Percentiles rank a stretch among this genome's conserved stretches.
phyloP scores from a whole-genome alignment of 257 asterid species.

The Ophiorrhiza pumila region DNA sequence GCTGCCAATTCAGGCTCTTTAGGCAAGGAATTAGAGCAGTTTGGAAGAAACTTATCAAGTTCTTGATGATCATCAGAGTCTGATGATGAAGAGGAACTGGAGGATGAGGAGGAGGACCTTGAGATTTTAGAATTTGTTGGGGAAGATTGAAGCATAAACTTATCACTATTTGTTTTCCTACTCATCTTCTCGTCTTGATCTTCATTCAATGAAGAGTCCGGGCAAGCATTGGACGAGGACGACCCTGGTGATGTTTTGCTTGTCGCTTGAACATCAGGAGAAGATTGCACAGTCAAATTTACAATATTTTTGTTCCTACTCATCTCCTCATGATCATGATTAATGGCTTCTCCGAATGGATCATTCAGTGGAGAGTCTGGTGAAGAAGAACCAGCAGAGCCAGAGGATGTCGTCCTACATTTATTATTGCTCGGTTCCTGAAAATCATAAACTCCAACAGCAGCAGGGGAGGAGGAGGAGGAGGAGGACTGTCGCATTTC shows the following conservation, averaged over 20 bases:
- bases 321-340: too few species aligned
- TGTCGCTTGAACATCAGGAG: not conserved
- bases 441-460: constrained; percentile 14
- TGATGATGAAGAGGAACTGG: constrained; percentile 24
- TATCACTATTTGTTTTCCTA: constrained; percentile 5
- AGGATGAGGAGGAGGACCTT: constrained; percentile 15
- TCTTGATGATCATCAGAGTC: constrained; percentile 24
- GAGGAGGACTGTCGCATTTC: too few species aligned
- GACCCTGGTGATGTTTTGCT: not conserved
- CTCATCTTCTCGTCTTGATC: not conserved
- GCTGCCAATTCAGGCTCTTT: not conserved
- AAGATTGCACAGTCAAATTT: not conserved
- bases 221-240: not conserved
- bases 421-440: too few species aligned
- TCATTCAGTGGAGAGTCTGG: not conserved
- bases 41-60: constrained; percentile 1
- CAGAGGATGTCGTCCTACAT: too few species aligned
- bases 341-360: not conserved
- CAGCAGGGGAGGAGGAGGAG: not conserved
- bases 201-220: not conserved
- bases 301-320: not conserved
- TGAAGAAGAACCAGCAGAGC: not conserved
- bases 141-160: constrained; percentile 15
- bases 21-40: constrained; percentile 4
- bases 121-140: not conserved